A percentile compares a stretch with the other conserved stretches of the same genome.
Evolutionary conservation across 164 flowering plant species (phyloP).

Genomic region (Magnolia kwangsiensis): DNA sequence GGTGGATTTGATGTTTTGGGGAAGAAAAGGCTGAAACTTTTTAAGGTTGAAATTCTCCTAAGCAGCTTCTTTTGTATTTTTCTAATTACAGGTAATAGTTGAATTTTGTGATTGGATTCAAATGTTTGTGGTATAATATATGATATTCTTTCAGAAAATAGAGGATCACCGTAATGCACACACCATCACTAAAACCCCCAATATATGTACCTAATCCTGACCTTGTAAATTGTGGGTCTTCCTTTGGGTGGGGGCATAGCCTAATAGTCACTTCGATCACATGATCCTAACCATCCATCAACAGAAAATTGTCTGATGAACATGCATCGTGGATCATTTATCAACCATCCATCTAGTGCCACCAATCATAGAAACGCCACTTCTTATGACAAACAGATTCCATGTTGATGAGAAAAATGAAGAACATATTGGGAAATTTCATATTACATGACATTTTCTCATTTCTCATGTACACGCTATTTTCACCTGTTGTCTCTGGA

Average conservation of each 20-base stretch:
- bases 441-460: background rate
- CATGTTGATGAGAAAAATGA: background rate
- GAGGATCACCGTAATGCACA: background rate
- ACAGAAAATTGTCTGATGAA: background rate
- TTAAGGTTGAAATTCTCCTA: no score
- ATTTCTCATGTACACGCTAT: background rate
- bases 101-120: background rate
- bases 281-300: background rate
- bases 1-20: no score
- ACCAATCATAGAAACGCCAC: background rate
- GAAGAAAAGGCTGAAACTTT: no score
- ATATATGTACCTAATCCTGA: no score
- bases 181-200: background rate
- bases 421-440: background rate
- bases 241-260: background rate
- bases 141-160: background rate
- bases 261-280: background rate
- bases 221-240: background rate
- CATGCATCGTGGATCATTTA: background rate
- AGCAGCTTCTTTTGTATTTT: no score
- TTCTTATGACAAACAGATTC: background rate
- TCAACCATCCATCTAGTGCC: background rate
- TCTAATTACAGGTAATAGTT: background rate
- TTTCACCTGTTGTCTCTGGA: background rate
- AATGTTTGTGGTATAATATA: background rate